phyloP scores from a whole-genome alignment of 2,329 filamentous ascomycete species.

The Aspergillus pseudoglaucus region DNA sequence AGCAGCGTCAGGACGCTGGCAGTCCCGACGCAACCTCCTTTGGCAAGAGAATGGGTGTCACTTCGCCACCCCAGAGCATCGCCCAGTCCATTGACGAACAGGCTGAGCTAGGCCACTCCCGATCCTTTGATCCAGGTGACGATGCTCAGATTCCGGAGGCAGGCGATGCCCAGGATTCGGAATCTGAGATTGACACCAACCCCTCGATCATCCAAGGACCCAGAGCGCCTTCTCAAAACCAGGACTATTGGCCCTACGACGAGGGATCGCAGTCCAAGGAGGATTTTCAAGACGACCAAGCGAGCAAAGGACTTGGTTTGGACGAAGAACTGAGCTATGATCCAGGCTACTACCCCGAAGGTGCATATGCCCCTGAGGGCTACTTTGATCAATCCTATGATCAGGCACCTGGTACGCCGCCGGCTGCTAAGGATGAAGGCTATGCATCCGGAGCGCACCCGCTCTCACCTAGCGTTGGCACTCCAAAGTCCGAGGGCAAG shows the following conservation, averaged over 20 bases:
- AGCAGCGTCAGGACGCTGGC: conserved; percentile 34
- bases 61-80: conserved; percentile 51
- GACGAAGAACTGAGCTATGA: conserved; percentile 52
- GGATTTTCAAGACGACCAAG: conserved; percentile 33
- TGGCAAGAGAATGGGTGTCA: conserved; percentile 34
- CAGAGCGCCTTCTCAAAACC: conserved; percentile 43
- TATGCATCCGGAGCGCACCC: conserved; percentile 74
- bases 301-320: conserved; percentile 49
- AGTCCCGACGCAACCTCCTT: conserved; percentile 34
- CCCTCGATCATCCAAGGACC: conserved; percentile 76
- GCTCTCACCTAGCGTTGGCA: conserved; percentile 44
- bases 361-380: conserved; percentile 32
- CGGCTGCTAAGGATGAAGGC: conserved; percentile 72
- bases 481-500: conserved; percentile 41
- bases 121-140: conserved; percentile 39
- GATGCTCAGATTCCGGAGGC: conserved; percentile 67
- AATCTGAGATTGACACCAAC: conserved; percentile 68
- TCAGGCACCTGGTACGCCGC: conserved; percentile 45
- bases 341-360: conserved; percentile 53
- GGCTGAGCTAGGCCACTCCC: background rate
- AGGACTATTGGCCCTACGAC: conserved; percentile 52
- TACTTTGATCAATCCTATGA: conserved; percentile 34
- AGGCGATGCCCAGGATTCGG: conserved; percentile 53
- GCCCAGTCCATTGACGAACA: conserved; percentile 41
- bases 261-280: conserved; percentile 46